phyloP scores from a whole-genome alignment of 768 basidiomycete species.

The Pisolithus albus region DNA sequence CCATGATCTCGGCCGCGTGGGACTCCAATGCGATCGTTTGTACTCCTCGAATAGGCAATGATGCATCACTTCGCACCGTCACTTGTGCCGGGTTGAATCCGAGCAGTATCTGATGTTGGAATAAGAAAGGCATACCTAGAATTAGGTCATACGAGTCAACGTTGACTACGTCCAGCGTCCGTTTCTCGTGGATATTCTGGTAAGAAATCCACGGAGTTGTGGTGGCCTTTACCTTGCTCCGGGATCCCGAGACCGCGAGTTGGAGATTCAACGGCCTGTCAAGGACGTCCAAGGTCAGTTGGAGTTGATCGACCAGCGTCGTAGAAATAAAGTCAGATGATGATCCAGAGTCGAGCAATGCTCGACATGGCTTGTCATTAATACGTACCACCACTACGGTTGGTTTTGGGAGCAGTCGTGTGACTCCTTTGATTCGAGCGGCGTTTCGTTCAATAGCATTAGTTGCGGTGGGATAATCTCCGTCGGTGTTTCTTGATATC shows the following conservation, averaged over 20 bases:
- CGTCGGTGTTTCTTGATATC: no score
- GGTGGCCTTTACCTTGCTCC: conserved; percentile 18
- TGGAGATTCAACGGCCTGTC: conserved; percentile 25
- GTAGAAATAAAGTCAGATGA: conserved; percentile 26
- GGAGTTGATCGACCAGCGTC: conserved; percentile 23
- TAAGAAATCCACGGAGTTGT: conserved; percentile 7
- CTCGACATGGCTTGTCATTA: conserved; percentile 14
- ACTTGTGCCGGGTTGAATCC: conserved; percentile 22
- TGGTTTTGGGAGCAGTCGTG: conserved; percentile 8
- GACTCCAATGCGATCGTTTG: neutral
- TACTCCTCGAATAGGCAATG: conserved; percentile 12
- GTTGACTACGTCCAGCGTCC: conserved; percentile 32
- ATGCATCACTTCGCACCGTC: conserved; percentile 5
- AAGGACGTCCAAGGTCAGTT: conserved; percentile 9
- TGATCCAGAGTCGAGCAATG: conserved; percentile 24
- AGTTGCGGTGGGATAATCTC: neutral
- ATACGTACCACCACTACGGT: conserved; percentile 10
- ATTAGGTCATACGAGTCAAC: conserved; percentile 33
- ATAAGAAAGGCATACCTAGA: conserved; percentile 35
- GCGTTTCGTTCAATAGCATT: neutral
- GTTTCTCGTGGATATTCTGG: conserved; percentile 15
- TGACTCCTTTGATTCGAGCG: neutral
- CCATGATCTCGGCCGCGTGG: neutral
- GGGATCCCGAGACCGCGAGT: conserved; percentile 26
- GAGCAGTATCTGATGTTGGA: conserved; percentile 23